These are phyloP conservation scores for Lindgomyces ingoldianus DNA, from an alignment of 495 filamentous ascomycete genomes.

Conservation along the genomic window DNA sequence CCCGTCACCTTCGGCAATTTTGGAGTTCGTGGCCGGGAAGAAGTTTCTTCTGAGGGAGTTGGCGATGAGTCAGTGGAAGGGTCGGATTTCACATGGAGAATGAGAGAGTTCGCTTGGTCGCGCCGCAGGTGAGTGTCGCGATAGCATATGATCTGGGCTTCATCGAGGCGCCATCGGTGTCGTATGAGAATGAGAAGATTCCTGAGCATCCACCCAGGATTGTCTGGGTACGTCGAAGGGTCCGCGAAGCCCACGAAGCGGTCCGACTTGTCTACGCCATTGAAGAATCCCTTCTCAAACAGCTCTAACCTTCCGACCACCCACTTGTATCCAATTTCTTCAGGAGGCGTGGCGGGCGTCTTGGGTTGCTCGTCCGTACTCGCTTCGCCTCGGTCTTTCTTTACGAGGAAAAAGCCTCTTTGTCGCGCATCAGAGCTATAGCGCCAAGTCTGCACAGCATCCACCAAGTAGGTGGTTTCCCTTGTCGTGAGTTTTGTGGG, in stretches of 20 bases:
- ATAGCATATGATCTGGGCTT: slow-evolving; percentile 86
- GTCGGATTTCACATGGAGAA: slow-evolving; percentile 67
- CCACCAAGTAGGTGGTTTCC: slow-evolving; percentile 74
- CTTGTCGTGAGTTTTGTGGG: slow-evolving; percentile 54
- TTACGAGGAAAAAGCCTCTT: slow-evolving; percentile 91
- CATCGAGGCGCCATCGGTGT: slow-evolving; percentile 73
- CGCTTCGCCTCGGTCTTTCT: slow-evolving; percentile 54
- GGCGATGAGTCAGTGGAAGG: slow-evolving; percentile 34
- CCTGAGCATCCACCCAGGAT: slow-evolving; percentile 88
- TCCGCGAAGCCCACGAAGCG: slow-evolving; percentile 85
- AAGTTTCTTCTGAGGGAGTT: slow-evolving; percentile 11
- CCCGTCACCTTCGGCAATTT: slow-evolving; percentile 85
- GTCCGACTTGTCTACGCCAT: slow-evolving; percentile 64
- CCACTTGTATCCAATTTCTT: slow-evolving; percentile 66
- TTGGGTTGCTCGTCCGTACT: slow-evolving; percentile 40
- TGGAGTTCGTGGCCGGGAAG: slow-evolving; percentile 35
- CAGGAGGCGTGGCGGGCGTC: slow-evolving; percentile 47
- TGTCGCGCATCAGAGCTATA: slow-evolving; percentile 76
- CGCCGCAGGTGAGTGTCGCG: slow-evolving; percentile 74
- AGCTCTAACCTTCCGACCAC: slow-evolving; percentile 68
- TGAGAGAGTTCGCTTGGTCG: slow-evolving; percentile 76
- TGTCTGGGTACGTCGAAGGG: slow-evolving; percentile 81
- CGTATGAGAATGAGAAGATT: slow-evolving; percentile 87
- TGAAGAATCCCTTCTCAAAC: slow-evolving; percentile 88
- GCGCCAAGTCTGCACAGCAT: slow-evolving; percentile 81